Percentiles rank a stretch among this genome's conserved stretches.
phyloP scores from a whole-genome alignment of 2,329 filamentous ascomycete genomes.

The Claviceps purpurea region DNA sequence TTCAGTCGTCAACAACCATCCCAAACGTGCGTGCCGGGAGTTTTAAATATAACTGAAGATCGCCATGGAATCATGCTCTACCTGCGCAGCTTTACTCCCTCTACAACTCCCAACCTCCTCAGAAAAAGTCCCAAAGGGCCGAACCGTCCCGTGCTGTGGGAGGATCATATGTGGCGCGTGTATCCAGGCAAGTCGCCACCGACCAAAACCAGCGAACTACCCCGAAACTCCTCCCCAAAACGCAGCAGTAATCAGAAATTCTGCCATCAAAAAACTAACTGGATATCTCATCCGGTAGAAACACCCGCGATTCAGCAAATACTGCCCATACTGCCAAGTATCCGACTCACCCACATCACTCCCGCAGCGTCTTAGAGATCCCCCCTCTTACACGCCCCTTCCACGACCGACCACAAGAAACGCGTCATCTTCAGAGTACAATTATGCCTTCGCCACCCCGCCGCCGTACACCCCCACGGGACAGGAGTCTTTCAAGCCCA shows the following conservation, averaged over 20 bases:
- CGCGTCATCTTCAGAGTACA: slow-evolving; percentile 7
- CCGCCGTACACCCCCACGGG: slow-evolving; percentile 21
- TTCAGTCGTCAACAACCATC: background rate
- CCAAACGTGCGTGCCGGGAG: background rate
- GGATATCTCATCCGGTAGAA: slow-evolving; percentile 19
- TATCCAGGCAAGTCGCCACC: slow-evolving; percentile 37
- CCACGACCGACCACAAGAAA: slow-evolving; percentile 14
- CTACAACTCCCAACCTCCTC: slow-evolving; percentile 37
- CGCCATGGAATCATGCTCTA: slow-evolving; percentile 46
- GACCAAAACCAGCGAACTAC: background rate
- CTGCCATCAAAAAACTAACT: background rate
- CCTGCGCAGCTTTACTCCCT: slow-evolving; percentile 50
- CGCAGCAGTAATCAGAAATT: too few species aligned
- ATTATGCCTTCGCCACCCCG: slow-evolving; percentile 17
- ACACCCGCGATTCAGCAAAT: slow-evolving; percentile 53
- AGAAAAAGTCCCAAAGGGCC: slow-evolving; percentile 49
- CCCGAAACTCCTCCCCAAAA: too few species aligned
- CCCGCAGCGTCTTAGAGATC: slow-evolving; percentile 51
- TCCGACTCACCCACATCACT: slow-evolving; percentile 42
- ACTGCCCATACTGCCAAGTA: slow-evolving; percentile 67
- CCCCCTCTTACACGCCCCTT: slow-evolving; percentile 47
- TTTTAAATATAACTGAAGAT: background rate
- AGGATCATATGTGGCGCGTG: slow-evolving; percentile 61
- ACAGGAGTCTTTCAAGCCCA: background rate
- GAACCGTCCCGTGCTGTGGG: slow-evolving; percentile 53